These are phyloP conservation scores for Blastobotrys arbuscula DNA, from an alignment of 1,139 yeast genomes.

Conservation along the genomic window DNA sequence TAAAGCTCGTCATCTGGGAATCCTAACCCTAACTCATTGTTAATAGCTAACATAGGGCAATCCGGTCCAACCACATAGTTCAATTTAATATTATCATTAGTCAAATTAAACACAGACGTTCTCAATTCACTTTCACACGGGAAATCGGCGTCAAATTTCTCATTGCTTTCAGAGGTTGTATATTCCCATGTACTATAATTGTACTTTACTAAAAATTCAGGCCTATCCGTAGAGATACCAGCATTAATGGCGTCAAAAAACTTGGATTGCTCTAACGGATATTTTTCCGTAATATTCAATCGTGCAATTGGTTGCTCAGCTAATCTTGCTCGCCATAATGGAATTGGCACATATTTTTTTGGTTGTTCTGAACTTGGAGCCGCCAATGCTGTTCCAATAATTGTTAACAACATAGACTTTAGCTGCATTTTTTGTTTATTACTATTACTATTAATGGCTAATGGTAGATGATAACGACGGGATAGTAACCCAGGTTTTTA, in stretches of 20 bases:
- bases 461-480: too few relatives aligned
- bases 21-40: not conserved
- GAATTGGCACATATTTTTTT: not conserved
- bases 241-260: too few relatives aligned
- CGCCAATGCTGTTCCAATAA: not conserved
- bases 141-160: not conserved
- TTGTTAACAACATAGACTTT: too few relatives aligned
- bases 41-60: too few relatives aligned
- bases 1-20: not conserved
- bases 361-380: not conserved
- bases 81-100: not conserved
- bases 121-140: too few relatives aligned
- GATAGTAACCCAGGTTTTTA: too few relatives aligned
- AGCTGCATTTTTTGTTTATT: too few relatives aligned
- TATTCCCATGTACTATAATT: not conserved
- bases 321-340: not conserved
- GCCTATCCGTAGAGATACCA: too few relatives aligned
- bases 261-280: too few relatives aligned
- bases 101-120: too few relatives aligned
- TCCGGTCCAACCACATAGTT: not conserved
- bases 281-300: not conserved
- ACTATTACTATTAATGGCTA: too few relatives aligned
- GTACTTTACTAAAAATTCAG: not conserved
- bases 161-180: not conserved
- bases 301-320: not conserved